These are phyloP conservation scores for Takakia lepidozioides DNA, from an alignment of 225 moss, liverwort and hornwort species.

Conservation along the genomic window DNA sequence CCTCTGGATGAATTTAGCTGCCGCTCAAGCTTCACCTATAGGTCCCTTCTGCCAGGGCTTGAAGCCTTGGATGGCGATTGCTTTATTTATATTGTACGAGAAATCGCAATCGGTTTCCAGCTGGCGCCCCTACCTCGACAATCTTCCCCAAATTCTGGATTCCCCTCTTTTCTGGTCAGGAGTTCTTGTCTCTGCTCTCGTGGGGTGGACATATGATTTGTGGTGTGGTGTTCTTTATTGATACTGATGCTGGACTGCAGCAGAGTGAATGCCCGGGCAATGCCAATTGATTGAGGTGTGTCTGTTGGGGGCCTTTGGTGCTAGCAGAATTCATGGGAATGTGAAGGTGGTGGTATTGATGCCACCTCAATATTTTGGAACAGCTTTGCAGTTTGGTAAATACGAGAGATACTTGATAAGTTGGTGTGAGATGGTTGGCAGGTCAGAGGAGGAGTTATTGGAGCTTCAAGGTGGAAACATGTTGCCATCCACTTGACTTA, in stretches of 20 bases:
- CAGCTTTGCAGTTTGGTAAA: no score
- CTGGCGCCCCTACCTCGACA: slow-evolving; percentile 76
- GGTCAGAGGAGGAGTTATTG: slow-evolving; percentile 57
- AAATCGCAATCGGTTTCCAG: slow-evolving; percentile 43
- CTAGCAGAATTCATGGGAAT: no score
- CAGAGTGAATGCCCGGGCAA: no score
- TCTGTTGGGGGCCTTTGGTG: no score
- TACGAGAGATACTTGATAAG: no score
- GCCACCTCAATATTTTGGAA: no score
- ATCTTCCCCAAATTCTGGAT: slow-evolving; percentile 50
- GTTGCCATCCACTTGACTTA: background rate
- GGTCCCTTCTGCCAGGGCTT: slow-evolving; percentile 40
- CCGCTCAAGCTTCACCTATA: slow-evolving; percentile 44
- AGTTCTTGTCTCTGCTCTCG: background rate
- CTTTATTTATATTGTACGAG: slow-evolving; percentile 65
- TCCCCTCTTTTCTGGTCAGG: slow-evolving; percentile 84
- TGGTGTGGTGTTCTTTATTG: no score
- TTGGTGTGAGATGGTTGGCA: no score
- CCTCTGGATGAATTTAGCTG: slow-evolving; percentile 59
- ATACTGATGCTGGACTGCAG: no score
- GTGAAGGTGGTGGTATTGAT: no score
- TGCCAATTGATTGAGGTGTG: no score
- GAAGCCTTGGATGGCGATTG: slow-evolving; percentile 75
- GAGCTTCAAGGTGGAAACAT: slow-evolving; percentile 61
- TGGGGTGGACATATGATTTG: background rate